Conservation (phyloP, 2,329 filamentous ascomycete species). For the Plenodomus lindquistii region DNA sequence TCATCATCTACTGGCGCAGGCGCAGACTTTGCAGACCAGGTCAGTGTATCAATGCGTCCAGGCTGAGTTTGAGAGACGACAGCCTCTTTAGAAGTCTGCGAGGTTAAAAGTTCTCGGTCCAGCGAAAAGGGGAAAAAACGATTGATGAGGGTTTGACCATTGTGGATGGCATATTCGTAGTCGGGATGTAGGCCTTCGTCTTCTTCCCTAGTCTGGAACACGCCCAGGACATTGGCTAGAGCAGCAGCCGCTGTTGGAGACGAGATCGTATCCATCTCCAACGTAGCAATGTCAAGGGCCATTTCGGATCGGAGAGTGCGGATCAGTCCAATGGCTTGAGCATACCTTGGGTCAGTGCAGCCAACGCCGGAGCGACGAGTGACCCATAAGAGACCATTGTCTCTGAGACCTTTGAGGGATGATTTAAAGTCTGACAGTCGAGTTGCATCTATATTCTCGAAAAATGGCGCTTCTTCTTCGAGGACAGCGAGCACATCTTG, state of each 20-base stretch:
- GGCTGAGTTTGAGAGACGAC: too few relatives aligned
- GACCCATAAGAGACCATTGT: constrained; percentile 30
- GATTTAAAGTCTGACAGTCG: not conserved
- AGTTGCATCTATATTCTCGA: constrained; percentile 24
- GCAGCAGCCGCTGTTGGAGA: not conserved
- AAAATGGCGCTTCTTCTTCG: constrained; percentile 24
- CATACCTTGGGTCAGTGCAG: constrained; percentile 34
- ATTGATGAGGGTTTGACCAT: constrained; percentile 22
- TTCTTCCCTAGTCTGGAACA: constrained; percentile 3
- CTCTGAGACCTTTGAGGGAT: constrained; percentile 13
- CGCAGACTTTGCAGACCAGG: too few relatives aligned
- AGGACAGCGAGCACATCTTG: constrained; percentile 18
- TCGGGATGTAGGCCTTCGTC: constrained; percentile 15
- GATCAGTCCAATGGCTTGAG: constrained; percentile 30
- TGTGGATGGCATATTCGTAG: constrained; percentile 31
- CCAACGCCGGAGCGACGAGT: constrained; percentile 22
- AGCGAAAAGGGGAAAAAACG: constrained; percentile 20
- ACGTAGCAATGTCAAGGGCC: constrained; percentile 28
- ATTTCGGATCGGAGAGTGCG: constrained; percentile 36
- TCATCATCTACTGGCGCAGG: too few relatives aligned
- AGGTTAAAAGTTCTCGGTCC: not conserved
- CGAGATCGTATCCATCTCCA: constrained; percentile 17
- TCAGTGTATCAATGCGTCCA: too few relatives aligned
- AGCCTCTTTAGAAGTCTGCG: too few relatives aligned
- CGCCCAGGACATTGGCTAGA: constrained; percentile 4